Base-by-base conservation (phyloP, 176 grass and related monocot species). In the Bromus sterilis region DNA sequence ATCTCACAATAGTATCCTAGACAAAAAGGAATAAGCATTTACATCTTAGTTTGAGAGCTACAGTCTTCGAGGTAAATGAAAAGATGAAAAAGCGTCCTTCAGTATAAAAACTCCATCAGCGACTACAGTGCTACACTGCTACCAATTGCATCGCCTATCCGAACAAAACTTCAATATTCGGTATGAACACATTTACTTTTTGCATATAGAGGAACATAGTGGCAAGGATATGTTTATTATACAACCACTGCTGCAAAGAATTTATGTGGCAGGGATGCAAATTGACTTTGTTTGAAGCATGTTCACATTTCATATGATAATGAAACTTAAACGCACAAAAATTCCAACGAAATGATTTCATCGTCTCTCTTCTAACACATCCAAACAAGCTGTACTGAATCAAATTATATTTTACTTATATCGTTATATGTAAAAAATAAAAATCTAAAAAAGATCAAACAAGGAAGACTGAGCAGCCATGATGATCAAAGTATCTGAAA, bases 1-100 rank as follows among this genome's bases (percentile, higher is more conserved):
- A 98, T 72, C 95, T 89, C 62, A 98, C 95, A 86, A 95, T 93
- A 40, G 95, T 98, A 55, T 94, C 92, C 95, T 98, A 84, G 56
- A 87, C 42, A 87, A n/a, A 83, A 35, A 83, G 35, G 75, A 75
- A 81, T 15, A 81, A 86, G 62, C 26, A 60, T 64, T 74, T 25
- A 21, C 10, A 13, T 81, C 46, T 66, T 71, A 71, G 21, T 77
- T 60, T 64, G 68, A 78, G 59, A 23, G 43, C 40, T 59, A 68
- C 21, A 36, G 28, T 80, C 11, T 21, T 83, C n/a, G 3, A 43
- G 79, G 56, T 56, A 41, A 82, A 68, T 35, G 31, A 34, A 62
- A 79, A 46, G 46, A 86, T 59, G 16, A 86, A 79, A 36, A 68
- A 36, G 39, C 9, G 39, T 66, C 70, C 62, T 43, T 77, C 7